Evolutionary conservation across 2,329 filamentous ascomycete genomes (phyloP), one percentile per base, ranked within the genome.

Genomic region (Mycosphaerella sp.): DNA sequence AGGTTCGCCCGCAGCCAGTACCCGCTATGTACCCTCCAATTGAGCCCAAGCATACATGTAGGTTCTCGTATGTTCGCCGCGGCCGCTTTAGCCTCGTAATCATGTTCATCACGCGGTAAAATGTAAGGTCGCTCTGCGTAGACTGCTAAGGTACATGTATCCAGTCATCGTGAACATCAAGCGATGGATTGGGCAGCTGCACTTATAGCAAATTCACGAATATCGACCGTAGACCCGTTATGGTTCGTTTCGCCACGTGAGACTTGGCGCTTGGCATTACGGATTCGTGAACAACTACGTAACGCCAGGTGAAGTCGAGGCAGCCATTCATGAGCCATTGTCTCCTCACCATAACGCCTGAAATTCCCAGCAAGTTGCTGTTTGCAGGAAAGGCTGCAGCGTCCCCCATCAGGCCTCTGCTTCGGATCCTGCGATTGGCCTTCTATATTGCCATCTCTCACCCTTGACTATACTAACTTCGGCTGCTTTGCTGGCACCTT

Each of bases 401-500:
- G 21, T 25, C 21, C 7, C 21, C 17, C 25, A 14, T 40, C 27
- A 40, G 44, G 5, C 36, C 10, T 36, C 35, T 10, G 17, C 44
- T 14, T 35, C 30, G 44, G 18, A 40, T 34, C 35, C 47, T 28
- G n/a, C 35, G 35, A 47, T 18, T 47, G 44, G 44, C 8, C 36
- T 40, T 16, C 42, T 13, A 39, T 9, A 18, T 35, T 47, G 21
- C 21, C 21, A 25, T 25, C n/a, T n/a, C n/a, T n/a, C 21, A 25
- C 21, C 21, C 21, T 25, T 25, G 21, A 25, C 21, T 25, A 5
- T 25, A 25, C 21, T 25, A 25, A 30, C 45, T 48, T 41, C 37
- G 46, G 36, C 37, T 32, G 36, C 46, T 44, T 49, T 39, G 49
- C 40, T 49, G 49, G 56, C 56, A 59, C 49, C 49, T 54, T 57